Evolutionary conservation across 2,329 filamentous ascomycete genomes (phyloP).

Genomic region (Hymenoscyphus salicellus): DNA sequence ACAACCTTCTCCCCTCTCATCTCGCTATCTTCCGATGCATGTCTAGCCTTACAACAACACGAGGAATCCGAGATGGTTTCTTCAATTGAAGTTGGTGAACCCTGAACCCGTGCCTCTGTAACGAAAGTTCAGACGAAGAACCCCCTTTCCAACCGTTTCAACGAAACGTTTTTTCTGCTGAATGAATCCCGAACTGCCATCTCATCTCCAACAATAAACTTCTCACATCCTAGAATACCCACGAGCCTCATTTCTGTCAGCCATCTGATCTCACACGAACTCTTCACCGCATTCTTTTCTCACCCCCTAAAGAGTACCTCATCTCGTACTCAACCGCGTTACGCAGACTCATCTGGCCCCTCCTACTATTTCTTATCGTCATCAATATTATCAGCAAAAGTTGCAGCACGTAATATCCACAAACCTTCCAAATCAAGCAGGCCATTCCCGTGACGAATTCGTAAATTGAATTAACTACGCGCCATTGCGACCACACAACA

Average conservation of each 20-base stretch:
- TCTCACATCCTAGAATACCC: not conserved
- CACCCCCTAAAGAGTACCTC: not conserved
- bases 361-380: slow-evolving; percentile 1
- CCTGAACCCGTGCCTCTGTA: not conserved
- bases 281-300: no score
- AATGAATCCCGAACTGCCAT: not conserved
- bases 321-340: not conserved
- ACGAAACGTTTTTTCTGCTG: not conserved
- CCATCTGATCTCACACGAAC: not conserved
- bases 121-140: not conserved
- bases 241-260: not conserved
- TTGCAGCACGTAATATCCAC: slow-evolving; percentile 13
- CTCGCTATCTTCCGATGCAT: not conserved
- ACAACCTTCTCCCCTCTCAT: slow-evolving; percentile 4
- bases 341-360: not conserved
- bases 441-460: not conserved
- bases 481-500: slow-evolving; percentile 9
- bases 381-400: slow-evolving; percentile 1
- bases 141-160: not conserved
- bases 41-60: slow-evolving; percentile 1
- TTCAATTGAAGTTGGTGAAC: not conserved
- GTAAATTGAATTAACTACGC: slow-evolving; percentile 6
- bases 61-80: not conserved
- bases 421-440: slow-evolving; percentile 10
- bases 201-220: not conserved